A percentile compares a stretch with the other conserved stretches of the same genome.
Conservation (phyloP, 306 rosid species). For the Citrullus colocynthis region DNA sequence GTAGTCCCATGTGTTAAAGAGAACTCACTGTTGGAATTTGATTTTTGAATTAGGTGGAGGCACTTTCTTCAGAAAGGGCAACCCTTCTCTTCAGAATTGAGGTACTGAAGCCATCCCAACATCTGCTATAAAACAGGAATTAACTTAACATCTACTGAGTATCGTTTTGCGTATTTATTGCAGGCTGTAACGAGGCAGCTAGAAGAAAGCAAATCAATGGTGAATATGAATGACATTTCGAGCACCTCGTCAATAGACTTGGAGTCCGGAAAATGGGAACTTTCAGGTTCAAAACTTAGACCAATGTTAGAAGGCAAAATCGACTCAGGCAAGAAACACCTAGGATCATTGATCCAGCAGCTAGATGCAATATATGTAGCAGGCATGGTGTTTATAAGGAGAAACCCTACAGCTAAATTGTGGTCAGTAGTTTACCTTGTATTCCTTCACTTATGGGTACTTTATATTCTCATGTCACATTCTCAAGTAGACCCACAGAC, state of each 20-base stretch:
- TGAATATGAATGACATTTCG: constrained; percentile 19
- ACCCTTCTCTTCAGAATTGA: constrained; percentile 73
- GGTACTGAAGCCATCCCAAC: constrained; percentile 28
- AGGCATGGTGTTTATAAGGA: constrained; percentile 59
- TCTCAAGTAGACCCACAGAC: constrained; percentile 47
- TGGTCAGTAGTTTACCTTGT: constrained; percentile 71
- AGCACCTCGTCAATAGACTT: constrained; percentile 44
- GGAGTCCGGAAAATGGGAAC: constrained; percentile 59
- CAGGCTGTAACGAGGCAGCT: constrained; percentile 69
- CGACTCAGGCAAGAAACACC: constrained; percentile 63
- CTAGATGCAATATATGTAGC: constrained; percentile 61
- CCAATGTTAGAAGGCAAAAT: constrained; percentile 58
- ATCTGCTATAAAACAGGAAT: neutral
- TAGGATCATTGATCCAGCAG: constrained; percentile 63
- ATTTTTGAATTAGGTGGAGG: constrained; percentile 59
- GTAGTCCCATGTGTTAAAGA: neutral
- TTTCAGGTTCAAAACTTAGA: constrained; percentile 49
- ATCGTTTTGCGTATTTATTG: constrained; percentile 5
- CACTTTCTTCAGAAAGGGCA: constrained; percentile 91
- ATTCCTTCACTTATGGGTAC: constrained; percentile 90
- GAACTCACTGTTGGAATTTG: neutral
- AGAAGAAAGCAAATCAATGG: constrained; percentile 50
- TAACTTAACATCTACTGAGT: neutral
- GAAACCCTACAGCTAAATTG: constrained; percentile 60
- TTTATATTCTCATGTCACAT: constrained; percentile 65